Base-by-base conservation (phyloP, 768 basidiomycete species). In the Hericium coralloides region DNA sequence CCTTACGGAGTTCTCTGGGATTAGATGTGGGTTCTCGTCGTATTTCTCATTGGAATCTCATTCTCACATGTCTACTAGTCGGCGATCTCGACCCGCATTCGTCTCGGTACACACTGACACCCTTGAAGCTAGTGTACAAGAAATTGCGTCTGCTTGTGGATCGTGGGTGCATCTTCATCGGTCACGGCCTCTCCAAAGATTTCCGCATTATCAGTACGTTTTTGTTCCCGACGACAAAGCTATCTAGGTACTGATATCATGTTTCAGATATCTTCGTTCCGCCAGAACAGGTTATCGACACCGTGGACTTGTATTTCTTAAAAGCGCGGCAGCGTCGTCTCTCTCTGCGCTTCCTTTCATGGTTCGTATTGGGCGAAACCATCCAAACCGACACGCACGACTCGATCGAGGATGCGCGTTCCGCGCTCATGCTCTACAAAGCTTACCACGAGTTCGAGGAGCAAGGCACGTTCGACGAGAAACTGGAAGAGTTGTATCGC, bases 71-170 rank as follows among this genome's bases (percentile, higher is more conserved):
- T 20, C 49, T 50, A 55, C 15, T 65, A 98, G 95, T 82, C 61
- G 97, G 97, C 10, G 97, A 99, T 67, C 76, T 99, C 52, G 93
- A 98, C 66, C 91, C 90, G 9, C 75, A 80, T 55, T 72, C 83
- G 39, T 95, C 95, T 2, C 81, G 79, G 6, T 83, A 97, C 67
- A 97, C 95, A 0, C 76, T 98, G 49, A 97, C 95, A 1, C 95
- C 97, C 0, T 74, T 98, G 57, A 99, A 99, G 66, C 80, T 95
- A n/a, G 97, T 94, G 2, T 99, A 98, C 74, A 98, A 98, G 77
- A 99, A 99, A 68, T 75, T 99, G 12, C 83, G 97, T 2, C 71
- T 95, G 18, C 76, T 98, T 4, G 94, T 98, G 18, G 97, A 99
- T 68, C 79, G 87, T 22, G 94, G 95, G 5, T 99, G 97, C 66